phyloP scores from a whole-genome alignment of 345 rosid genomes.

The Eucalyptus sp. region DNA sequence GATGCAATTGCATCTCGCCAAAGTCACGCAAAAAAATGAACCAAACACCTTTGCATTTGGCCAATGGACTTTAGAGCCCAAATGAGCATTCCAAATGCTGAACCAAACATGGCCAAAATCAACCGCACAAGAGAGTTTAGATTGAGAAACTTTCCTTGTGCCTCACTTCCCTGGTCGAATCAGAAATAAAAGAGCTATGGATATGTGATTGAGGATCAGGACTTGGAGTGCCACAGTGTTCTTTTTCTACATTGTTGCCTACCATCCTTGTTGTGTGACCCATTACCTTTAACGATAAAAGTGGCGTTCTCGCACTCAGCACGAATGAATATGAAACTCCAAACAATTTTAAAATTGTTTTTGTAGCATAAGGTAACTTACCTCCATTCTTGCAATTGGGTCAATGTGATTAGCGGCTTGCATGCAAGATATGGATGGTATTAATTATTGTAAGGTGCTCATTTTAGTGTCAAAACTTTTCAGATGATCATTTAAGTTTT shows the following conservation, averaged over 20 bases:
- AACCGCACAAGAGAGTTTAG: too few species aligned
- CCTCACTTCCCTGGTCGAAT: too few species aligned
- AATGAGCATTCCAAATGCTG: too few species aligned
- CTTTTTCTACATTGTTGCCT: background rate
- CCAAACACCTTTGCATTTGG: too few species aligned
- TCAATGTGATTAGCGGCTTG: background rate
- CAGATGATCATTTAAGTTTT: background rate
- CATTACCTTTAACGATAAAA: background rate
- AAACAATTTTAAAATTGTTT: too few species aligned
- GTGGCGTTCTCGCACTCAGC: background rate
- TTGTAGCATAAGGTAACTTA: background rate
- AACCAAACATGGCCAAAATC: too few species aligned
- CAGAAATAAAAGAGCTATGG: too few species aligned
- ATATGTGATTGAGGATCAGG: background rate
- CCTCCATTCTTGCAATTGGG: background rate
- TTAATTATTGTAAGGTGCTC: background rate
- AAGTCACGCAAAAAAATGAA: too few species aligned
- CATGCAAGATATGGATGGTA: background rate
- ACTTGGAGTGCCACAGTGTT: background rate
- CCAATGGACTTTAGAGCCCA: too few species aligned
- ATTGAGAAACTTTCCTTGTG: too few species aligned
- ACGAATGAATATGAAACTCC: too few species aligned
- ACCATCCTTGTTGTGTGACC: background rate
- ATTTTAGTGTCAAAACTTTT: background rate
- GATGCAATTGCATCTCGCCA: too few species aligned